Base-by-base conservation (phyloP, 2,329 filamentous ascomycete species). In the Pestalotiopsis sp. region DNA sequence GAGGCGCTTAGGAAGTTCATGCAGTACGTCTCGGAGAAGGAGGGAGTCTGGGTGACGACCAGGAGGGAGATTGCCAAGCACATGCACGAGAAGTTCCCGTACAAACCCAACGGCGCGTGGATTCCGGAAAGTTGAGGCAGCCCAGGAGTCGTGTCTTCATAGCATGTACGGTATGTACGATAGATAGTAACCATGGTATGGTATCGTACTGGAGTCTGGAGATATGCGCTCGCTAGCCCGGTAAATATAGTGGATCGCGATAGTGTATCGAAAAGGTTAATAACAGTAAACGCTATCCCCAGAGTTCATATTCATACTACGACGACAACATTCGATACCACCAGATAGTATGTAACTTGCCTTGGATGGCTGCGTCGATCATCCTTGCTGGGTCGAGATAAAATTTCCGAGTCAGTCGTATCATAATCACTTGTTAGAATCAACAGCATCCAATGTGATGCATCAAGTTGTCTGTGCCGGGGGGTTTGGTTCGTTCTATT, bases 41-140 rank as follows among this genome's bases (percentile, higher is more conserved):
- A 78, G 62, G 79, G 76, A 12, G 82, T 84, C 4, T 84, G 82
- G 82, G 80, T 84, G 6, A 80, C 82, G 4, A 84, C 80, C 7
- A 72, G 81, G 66, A 74, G 76, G 67, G 81, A 83, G 25, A 84
- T 84, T 68, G 82, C 82, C 6, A 77, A 75, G 71, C 81, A 83
- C 56, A 82, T 81, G 70, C 74, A 77, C 23, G 68, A 71, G 17
- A 79, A 70, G 3, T 83, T 83, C 68, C 82, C 81, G 2, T 84
- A 83, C 67, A 73, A 74, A 65, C 73, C 73, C 2, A 69, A 75
- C 14, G 66, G 73, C 2, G 69, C 71, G 13, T 75, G 74, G 73
- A 58, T 69, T 14, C 36, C 45, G 4, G 45, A 52, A 11, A 58
- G 25, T n/a, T 67, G 36, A 49, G 41, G 41, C 41, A n/a, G 41